Evolutionary conservation across 495 filamentous ascomycete genomes (phyloP).

Genomic region (Usnea hakonensis): DNA sequence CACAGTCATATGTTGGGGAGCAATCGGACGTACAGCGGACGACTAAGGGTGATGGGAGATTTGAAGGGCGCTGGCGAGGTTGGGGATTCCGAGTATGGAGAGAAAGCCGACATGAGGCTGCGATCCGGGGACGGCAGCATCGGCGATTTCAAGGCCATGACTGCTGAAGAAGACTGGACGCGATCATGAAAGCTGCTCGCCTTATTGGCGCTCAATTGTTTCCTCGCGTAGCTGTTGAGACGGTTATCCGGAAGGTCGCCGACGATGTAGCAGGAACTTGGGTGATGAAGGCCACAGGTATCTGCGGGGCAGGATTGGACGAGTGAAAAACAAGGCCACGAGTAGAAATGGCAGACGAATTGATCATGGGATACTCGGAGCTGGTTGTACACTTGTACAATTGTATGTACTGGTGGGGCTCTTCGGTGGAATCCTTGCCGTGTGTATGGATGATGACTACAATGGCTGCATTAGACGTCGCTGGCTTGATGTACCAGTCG

Average conservation of each 20-base stretch:
- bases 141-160: constrained; percentile 26
- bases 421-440: neutral
- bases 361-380: constrained; percentile 2
- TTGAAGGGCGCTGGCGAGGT: constrained; percentile 24
- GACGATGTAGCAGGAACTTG: neutral
- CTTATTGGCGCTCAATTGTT: neutral
- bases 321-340: constrained; percentile 5
- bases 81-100: constrained; percentile 27
- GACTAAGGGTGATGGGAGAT: constrained; percentile 16
- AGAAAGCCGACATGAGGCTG: constrained; percentile 24
- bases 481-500: constrained; percentile 6
- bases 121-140: constrained; percentile 25
- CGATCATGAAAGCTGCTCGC: neutral
- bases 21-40: constrained; percentile 9
- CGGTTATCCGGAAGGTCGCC: neutral
- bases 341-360: neutral
- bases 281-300: constrained; percentile 1
- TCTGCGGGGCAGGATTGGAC: constrained; percentile 13
- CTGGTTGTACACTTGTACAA: too few relatives aligned
- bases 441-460: neutral
- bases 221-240: neutral
- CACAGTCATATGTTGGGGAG: neutral
- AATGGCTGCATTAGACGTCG: neutral
- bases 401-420: neutral
- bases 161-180: neutral